Evolutionary conservation across 2,329 filamentous ascomycete genomes (phyloP), one percentile per base, ranked within the genome.

Genomic region (Botrytis aclada): DNA sequence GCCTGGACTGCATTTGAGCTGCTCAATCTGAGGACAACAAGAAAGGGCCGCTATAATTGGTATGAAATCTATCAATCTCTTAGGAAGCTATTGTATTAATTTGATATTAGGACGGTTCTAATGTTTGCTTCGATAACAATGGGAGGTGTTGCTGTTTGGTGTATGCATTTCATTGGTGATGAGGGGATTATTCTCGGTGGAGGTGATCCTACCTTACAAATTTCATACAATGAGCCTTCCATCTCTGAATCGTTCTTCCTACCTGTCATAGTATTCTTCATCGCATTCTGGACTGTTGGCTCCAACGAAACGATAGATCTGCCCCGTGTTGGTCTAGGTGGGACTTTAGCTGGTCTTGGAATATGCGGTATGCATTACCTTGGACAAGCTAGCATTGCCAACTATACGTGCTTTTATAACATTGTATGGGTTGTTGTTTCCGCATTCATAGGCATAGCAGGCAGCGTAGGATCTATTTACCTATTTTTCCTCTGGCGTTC

Each of bases 341-440:
- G 93, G 10, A 79, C 89, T 1, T 85, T 95, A 61, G 91, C 92
- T 2, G 94, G 94, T 22, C 85, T 89, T 8, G 90, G 93, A 34
- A 90, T 96, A 67, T 93, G 92, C 74, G 92, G 91, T 45, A 96
- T 97, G 93, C 93, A 97, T 81, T 97, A 96, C 78, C 84, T 95
- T 29, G 93, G 93, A n/a, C 94, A 97, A 80, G 88, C 92, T 45
- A 93, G 93, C 47, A 94, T 95, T 74, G 86, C 86, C 41, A 95
- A 97, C 80, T 97, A 96, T 79, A 82, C 80, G 6, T 90, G 92
- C 77, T 82, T 84, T 18, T 94, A 95, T 77, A 89, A 89, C 78
- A 65, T 80, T 34, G 70, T 70, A 18, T 77, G 75, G 64, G 86
- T 97, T 25, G 83, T 91, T 3, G 92, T 90, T 3, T 88, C 93